These are phyloP conservation scores for Colletotrichum spinosum DNA, from an alignment of 2,329 filamentous ascomycete species.

Conservation along the genomic window DNA sequence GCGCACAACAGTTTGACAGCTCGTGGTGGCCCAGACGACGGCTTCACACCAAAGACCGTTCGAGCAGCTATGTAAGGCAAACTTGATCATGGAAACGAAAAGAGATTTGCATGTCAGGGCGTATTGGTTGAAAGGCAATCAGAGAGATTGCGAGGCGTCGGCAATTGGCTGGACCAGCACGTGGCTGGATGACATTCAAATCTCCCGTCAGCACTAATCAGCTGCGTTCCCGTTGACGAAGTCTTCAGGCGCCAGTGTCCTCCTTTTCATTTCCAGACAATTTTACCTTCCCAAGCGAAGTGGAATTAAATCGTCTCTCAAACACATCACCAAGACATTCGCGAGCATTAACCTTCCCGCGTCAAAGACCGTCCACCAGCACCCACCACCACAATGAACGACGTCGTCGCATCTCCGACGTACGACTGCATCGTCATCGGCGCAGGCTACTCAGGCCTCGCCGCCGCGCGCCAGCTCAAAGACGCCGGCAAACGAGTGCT, in stretches of 20 bases:
- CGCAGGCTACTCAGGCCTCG: conserved; percentile 33
- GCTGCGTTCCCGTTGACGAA: background rate
- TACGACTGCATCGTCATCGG: conserved; percentile 37
- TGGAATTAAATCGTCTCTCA: too few species aligned
- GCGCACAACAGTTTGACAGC: too few species aligned
- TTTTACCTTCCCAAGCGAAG: too few species aligned
- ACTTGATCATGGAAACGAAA: too few species aligned
- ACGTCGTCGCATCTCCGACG: background rate
- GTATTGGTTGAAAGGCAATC: too few species aligned
- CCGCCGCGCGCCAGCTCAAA: conserved; percentile 28
- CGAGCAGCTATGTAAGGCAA: too few species aligned
- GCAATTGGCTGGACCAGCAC: conserved; percentile 10
- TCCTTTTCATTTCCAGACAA: conserved; percentile 6
- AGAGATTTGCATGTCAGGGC: too few species aligned
- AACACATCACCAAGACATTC: too few species aligned
- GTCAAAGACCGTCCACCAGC: background rate
- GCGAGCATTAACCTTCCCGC: background rate
- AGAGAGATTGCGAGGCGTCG: conserved; percentile 18
- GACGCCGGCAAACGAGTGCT: conserved; percentile 28
- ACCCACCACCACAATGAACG: conserved; percentile 1
- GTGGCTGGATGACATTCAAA: conserved; percentile 18
- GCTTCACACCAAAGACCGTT: too few species aligned
- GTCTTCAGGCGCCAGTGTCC: background rate
- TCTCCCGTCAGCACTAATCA: conserved; percentile 17
- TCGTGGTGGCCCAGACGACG: too few species aligned